Conservation (phyloP, 2,329 filamentous ascomycete genomes). For the Zelopaecilomyces penicillatus region DNA sequence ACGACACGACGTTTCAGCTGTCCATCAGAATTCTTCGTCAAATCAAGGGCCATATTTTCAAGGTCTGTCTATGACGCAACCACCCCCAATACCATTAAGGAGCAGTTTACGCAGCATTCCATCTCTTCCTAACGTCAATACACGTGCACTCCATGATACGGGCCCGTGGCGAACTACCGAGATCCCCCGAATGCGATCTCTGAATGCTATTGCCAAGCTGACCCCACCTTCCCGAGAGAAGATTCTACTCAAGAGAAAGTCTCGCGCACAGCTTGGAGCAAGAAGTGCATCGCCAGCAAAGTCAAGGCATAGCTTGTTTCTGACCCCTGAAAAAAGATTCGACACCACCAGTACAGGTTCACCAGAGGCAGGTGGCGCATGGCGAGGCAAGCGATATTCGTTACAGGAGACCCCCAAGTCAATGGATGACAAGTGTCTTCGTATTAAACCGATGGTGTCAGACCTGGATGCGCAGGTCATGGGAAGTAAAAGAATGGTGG, state of each 20-base stretch:
- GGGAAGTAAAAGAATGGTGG: constrained; percentile 45
- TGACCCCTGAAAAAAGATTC: constrained; percentile 14
- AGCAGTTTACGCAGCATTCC: constrained; percentile 17
- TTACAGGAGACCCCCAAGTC: not conserved
- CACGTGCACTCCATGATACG: not conserved
- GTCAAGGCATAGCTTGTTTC: constrained; percentile 21
- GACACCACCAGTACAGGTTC: constrained; percentile 13
- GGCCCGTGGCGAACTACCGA: not conserved
- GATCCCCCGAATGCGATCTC: constrained; percentile 16
- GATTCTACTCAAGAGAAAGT: constrained; percentile 13
- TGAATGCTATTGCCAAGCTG: constrained; percentile 15
- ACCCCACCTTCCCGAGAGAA: constrained; percentile 12
- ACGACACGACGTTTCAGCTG: no score
- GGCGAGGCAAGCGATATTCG: not conserved
- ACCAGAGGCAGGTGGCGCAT: constrained; percentile 1
- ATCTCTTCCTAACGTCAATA: constrained; percentile 15
- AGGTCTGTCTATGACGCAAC: not conserved
- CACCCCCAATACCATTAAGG: constrained; percentile 7
- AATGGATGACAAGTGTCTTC: not conserved
- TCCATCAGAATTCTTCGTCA: constrained; percentile 11
- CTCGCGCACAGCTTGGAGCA: constrained; percentile 11
- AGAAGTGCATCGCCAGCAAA: constrained; percentile 17
- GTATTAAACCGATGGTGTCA: not conserved
- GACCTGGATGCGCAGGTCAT: constrained; percentile 24
- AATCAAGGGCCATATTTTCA: not conserved